Conservation (phyloP, 2,329 filamentous ascomycete species). For the Cercospora nicotianae region DNA sequence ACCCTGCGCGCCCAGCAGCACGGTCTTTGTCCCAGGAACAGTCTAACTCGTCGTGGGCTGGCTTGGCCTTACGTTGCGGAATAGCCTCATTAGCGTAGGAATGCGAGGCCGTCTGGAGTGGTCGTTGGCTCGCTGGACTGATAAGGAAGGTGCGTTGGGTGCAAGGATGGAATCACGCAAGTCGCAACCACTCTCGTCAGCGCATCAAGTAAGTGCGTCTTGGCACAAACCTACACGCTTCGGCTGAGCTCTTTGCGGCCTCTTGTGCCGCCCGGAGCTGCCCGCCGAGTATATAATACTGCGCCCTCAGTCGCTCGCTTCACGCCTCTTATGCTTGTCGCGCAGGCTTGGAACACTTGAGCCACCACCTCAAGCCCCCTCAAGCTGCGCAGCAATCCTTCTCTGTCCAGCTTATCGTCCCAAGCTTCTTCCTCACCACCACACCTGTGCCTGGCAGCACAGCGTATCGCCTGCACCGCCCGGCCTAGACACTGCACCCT, state of each 20-base stretch:
- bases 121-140: constrained; percentile 1
- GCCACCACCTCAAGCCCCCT: background rate
- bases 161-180: background rate
- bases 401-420: background rate
- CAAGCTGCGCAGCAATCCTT: background rate
- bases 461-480: background rate
- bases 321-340: background rate
- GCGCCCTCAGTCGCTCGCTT: background rate
- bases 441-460: background rate
- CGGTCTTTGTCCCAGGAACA: background rate
- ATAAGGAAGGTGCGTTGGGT: constrained; percentile 3
- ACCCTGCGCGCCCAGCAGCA: constrained; percentile 3
- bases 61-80: constrained; percentile 1
- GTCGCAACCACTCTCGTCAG: background rate
- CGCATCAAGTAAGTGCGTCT: background rate
- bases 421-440: constrained; percentile 22
- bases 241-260: background rate
- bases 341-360: background rate
- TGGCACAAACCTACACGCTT: background rate
- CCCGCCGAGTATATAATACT: background rate
- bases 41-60: background rate
- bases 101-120: background rate
- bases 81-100: background rate
- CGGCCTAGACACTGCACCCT: background rate
- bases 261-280: background rate